Evolutionary conservation across 169 alveolate genomes (phyloP).

Genomic region (Cryptosporidium sp.): DNA sequence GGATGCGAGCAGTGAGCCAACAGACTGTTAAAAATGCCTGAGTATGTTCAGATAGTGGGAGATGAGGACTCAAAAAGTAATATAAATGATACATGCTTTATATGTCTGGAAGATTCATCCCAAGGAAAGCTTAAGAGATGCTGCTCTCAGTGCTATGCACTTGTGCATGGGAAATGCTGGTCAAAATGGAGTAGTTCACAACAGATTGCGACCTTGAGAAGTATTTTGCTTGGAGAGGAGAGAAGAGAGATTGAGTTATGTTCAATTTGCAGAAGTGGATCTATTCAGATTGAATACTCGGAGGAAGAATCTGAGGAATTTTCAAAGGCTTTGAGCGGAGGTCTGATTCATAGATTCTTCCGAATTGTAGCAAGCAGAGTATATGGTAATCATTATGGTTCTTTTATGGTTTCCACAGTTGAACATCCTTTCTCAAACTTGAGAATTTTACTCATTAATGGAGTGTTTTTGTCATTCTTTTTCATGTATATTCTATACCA

Average conservation of each 20-base stretch:
- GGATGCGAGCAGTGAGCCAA: background rate
- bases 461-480: slow-evolving; percentile 15
- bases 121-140: slow-evolving; percentile 24
- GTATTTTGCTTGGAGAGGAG: slow-evolving; percentile 40
- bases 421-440: slow-evolving; percentile 8
- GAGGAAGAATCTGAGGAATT: slow-evolving; percentile 13
- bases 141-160: slow-evolving; percentile 58
- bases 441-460: slow-evolving; percentile 16
- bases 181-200: slow-evolving; percentile 40
- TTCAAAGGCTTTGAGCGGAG: background rate
- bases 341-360: background rate
- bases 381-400: slow-evolving; percentile 25
- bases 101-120: slow-evolving; percentile 59
- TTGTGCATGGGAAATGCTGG: slow-evolving; percentile 55
- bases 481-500: slow-evolving; percentile 20
- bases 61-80: slow-evolving; percentile 26
- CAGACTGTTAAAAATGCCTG: slow-evolving; percentile 13
- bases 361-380: slow-evolving; percentile 13
- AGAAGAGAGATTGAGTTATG: slow-evolving; percentile 18
- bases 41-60: background rate
- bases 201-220: slow-evolving; percentile 13
- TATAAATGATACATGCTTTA: slow-evolving; percentile 41
- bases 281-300: slow-evolving; percentile 23
- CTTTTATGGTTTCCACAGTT: slow-evolving; percentile 12
- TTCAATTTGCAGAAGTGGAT: slow-evolving; percentile 61